Evolutionary conservation across 2,329 filamentous ascomycete genomes (phyloP).

Genomic region (Claviceps capensis): DNA sequence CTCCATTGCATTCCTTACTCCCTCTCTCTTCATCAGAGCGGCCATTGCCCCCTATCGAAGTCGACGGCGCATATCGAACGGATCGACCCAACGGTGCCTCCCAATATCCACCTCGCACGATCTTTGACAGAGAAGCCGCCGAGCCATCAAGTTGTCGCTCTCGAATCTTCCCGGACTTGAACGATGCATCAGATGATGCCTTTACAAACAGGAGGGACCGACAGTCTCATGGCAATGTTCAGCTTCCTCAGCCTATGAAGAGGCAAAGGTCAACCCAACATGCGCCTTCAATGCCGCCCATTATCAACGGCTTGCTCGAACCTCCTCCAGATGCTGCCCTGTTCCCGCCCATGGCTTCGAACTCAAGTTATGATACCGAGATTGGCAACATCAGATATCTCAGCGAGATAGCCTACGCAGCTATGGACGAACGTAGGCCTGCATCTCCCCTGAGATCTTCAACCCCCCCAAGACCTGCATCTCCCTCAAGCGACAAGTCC

Average conservation of each 20-base stretch:
- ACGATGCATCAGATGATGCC: constrained; percentile 29
- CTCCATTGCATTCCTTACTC: constrained; percentile 36
- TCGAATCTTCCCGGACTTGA: constrained; percentile 32
- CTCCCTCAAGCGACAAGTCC: constrained; percentile 19
- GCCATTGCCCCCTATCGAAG: constrained; percentile 39
- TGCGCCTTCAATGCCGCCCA: constrained; percentile 43
- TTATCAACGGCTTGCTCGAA: constrained; percentile 50
- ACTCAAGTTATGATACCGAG: constrained; percentile 37
- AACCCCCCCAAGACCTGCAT: constrained; percentile 5
- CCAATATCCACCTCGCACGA: constrained; percentile 24
- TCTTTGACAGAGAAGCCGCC: constrained; percentile 24
- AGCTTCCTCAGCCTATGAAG: constrained; percentile 50
- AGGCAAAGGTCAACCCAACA: constrained; percentile 48
- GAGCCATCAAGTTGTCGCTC: constrained; percentile 23
- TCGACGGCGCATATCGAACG: constrained; percentile 28
- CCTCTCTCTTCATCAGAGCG: constrained; percentile 30
- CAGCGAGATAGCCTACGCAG: constrained; percentile 25
- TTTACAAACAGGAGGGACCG: constrained; percentile 42
- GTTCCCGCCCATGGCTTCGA: constrained; percentile 50
- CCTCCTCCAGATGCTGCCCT: constrained; percentile 46
- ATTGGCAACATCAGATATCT: constrained; percentile 27
- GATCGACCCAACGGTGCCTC: constrained; percentile 20
- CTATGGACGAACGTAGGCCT: neutral
- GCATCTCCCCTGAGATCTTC: constrained; percentile 11
- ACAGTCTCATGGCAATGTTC: constrained; percentile 36